A percentile compares a stretch with the other conserved stretches of the same genome.
Evolutionary conservation across 176 grass and related monocot genomes (phyloP).

Genomic region (Carex myosuroides): DNA sequence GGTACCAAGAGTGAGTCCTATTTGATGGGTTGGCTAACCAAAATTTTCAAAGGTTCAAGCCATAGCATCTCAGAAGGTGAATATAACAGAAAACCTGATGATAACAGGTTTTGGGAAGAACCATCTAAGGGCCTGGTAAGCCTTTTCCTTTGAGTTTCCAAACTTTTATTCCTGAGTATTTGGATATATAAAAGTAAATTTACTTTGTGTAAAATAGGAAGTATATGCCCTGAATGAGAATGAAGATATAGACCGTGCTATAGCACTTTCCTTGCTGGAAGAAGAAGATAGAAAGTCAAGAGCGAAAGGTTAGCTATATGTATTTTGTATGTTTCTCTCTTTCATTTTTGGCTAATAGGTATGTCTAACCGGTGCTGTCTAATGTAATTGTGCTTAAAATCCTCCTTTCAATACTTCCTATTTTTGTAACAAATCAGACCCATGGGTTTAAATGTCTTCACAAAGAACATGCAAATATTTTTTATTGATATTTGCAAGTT

Average conservation of each 20-base stretch:
- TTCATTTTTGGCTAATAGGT: not conserved
- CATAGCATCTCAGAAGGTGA: conserved; percentile 58
- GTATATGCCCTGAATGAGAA: conserved; percentile 47
- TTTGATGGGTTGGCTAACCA: conserved; percentile 72
- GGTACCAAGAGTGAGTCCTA: not conserved
- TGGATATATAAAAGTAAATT: not conserved
- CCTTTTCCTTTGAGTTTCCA: conserved; percentile 13
- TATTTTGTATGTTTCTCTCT: not conserved
- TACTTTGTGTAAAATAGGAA: conserved; percentile 42
- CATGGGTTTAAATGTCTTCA: not conserved
- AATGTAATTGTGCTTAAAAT: not conserved
- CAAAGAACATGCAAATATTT: not conserved
- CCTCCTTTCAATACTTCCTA: not conserved
- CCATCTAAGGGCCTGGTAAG: conserved; percentile 34
- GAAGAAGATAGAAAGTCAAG: conserved; percentile 67
- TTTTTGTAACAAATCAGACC: not conserved
- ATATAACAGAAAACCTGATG: conserved; percentile 27
- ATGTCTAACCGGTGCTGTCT: not conserved
- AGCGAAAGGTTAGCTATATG: conserved; percentile 47
- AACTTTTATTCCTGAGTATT: not conserved
- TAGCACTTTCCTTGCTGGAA: conserved; percentile 85
- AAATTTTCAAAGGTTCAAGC: conserved; percentile 77
- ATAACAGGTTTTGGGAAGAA: conserved; percentile 41
- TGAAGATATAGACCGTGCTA: conserved; percentile 87
- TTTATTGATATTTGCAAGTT: not conserved